Evolutionary conservation across 257 asterid species (phyloP), one percentile per base, ranked within the genome.

Genomic region (Jasminum sambac): DNA sequence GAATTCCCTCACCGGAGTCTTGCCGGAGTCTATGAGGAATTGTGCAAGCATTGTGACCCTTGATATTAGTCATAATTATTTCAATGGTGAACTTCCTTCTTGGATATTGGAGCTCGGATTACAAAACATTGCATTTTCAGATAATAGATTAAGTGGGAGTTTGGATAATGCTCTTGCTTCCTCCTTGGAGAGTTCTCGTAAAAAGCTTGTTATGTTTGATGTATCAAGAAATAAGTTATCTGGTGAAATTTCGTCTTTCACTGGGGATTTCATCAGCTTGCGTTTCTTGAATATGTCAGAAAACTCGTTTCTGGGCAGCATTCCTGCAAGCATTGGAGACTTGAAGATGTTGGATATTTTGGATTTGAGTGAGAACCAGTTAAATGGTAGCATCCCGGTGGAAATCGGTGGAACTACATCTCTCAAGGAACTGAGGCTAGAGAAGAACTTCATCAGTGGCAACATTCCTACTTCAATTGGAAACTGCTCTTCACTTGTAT

Each of bases 301-400:
- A 63, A 89, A 86, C 77, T 78, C 80, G 17, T 76, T 91, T 23
- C 19, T 37, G n/a, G 92, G 96, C 43, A 64, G 69, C 68, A 74
- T 91, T 69, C 94, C 91, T 2, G 69, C 79, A 23, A 76, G 79
- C 73, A 37, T 92, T 44, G 88, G 90, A 16, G 75, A 73, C 37
- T 60, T 89, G 63, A 92, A 81, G 67, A 62, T 41, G 11, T 74
- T 90, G 74, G 74, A 44, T 58, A 36, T 80, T 76, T 77, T 92
- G 50, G 96, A 88, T 78, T 79, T 90, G 82, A 83, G 96, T 46
- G 88, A 76, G 63, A 92, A 92, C 82, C 76, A 24, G 73, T 74
- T 92, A 65, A 85, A 81, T 72, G 96, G 96, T 38, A 84, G 88
- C 85, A 84, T 92, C 63, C 96, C 98, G 46, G 61, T 14, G 37